Base-by-base conservation (phyloP, 2,329 filamentous ascomycete species). In the Xylaria sp. region DNA sequence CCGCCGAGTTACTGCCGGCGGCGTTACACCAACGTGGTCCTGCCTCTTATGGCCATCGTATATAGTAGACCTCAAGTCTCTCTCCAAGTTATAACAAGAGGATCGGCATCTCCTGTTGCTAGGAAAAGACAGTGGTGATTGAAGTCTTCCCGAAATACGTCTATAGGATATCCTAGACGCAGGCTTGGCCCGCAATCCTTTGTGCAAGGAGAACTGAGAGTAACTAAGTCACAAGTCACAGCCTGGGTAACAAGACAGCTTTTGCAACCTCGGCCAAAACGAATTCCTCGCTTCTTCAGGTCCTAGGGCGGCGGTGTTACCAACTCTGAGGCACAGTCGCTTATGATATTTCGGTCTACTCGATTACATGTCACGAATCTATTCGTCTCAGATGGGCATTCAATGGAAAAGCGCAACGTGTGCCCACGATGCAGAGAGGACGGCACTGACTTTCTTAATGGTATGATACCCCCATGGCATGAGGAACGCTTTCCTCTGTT, bases 1-100 rank as follows among this genome's bases (percentile, higher is more conserved):
- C 49, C 55, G 56, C 65, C 65, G 65, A 67, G 61, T 60, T 67
- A 54, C 55, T 64, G 61, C 61, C 65, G 65, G 65, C 22, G 54
- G 44, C 22, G 45, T 42, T 51, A 55, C 50, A 51, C 27, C 47
- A 51, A 38, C 17, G 20, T 31, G 44, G 64, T 60, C 65, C 65
- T 67, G 61, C 65, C 65, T 67, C 33, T 67, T 67, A 54, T 10
- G 49, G 65, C 51, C 2, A 53, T 49, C 33, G 36, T 22, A 47
- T 45, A 39, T 42, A 54, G 20, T 13, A 17, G 17, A 61, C 9
- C 50, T 17, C 55, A 39, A 31, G 55, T 38, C 36, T 27, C 38
- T 51, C 44, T 22, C n/a, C 27, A 20, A 56, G 25, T n/a, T 60
- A 67, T 63, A 64, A 60, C 20, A 36, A 61, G 45, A 59, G 22